A percentile compares a stretch with the other conserved stretches of the same genome.
Evolutionary conservation across 352 stramenopile genomes (phyloP).

Genomic region (Globisporangium okanoganense): DNA sequence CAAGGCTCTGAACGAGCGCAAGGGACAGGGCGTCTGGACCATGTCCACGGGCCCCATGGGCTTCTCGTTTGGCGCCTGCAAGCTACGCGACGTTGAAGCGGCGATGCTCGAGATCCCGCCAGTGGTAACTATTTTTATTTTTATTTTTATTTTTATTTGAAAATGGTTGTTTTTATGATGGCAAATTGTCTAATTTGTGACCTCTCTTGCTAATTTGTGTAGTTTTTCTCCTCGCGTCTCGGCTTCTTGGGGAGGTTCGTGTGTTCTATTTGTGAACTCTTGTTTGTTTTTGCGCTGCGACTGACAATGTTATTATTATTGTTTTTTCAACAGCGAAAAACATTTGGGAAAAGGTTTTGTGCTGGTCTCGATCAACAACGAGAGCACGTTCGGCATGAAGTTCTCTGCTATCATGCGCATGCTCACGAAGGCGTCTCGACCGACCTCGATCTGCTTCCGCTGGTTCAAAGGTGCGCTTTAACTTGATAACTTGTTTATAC

Average conservation of each 20-base stretch:
- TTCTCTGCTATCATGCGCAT: conserved; percentile 53
- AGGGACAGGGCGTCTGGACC: conserved; percentile 65
- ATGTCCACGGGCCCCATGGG: conserved; percentile 53
- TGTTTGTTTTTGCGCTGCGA: background rate
- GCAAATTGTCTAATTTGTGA: background rate
- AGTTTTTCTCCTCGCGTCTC: conserved; percentile 57
- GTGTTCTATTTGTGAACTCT: background rate
- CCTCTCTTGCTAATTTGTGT: background rate
- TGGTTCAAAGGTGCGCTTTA: conserved; percentile 55
- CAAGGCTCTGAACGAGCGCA: conserved; percentile 33
- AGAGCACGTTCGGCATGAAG: conserved; percentile 63
- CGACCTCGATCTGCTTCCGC: conserved; percentile 71
- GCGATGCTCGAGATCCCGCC: conserved; percentile 65
- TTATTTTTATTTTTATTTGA: background rate
- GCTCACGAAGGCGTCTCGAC: conserved; percentile 49
- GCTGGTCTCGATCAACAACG: conserved; percentile 70
- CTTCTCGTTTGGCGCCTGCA: conserved; percentile 49
- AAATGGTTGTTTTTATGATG: background rate
- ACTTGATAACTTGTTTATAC: background rate
- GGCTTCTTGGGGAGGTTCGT: conserved; percentile 20
- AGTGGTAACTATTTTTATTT: conserved; percentile 19
- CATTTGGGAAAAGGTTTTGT: conserved; percentile 69
- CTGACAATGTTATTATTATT: background rate
- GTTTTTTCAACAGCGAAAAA: conserved; percentile 47
- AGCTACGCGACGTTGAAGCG: conserved; percentile 54